A percentile compares a stretch with the other conserved stretches of the same genome.
These are phyloP conservation scores for Erodium trifolium DNA, from an alignment of 441 rosid genomes.

Conservation along the genomic window DNA sequence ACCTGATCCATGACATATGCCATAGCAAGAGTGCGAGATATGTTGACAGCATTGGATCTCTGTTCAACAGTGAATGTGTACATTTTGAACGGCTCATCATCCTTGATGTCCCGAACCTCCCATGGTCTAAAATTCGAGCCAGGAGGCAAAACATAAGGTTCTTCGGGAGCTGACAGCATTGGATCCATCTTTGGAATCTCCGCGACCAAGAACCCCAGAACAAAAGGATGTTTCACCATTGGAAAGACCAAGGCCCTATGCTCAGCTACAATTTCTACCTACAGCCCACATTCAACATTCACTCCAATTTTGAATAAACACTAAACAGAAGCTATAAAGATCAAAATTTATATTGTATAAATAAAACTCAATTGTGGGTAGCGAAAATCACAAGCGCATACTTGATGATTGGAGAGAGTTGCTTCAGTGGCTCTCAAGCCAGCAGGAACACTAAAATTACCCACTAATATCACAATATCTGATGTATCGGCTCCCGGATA, in stretches of 20 bases:
- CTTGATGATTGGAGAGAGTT: constrained; percentile 63
- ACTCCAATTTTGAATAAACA: not conserved
- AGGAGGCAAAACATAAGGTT: constrained; percentile 43
- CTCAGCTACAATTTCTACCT: constrained; percentile 56
- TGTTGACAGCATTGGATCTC: constrained; percentile 63
- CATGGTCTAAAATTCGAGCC: constrained; percentile 24
- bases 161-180: constrained; percentile 34
- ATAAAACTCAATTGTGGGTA: not conserved
- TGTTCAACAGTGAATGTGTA: constrained; percentile 47
- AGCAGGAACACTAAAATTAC: constrained; percentile 55
- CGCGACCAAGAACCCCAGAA: constrained; percentile 86
- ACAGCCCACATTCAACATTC: constrained; percentile 12
- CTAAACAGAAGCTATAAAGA: constrained; percentile 3
- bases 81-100: constrained; percentile 23
- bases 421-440: constrained; percentile 87
- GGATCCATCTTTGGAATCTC: constrained; percentile 44
- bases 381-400: constrained; percentile 16
- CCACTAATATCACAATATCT: constrained; percentile 59
- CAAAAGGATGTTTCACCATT: constrained; percentile 84
- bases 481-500: constrained; percentile 41
- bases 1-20: constrained; percentile 97
- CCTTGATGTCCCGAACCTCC: constrained; percentile 28
- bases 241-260: constrained; percentile 76
- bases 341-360: too few relatives aligned
- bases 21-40: constrained; percentile 67